A percentile compares a stretch with the other conserved stretches of the same genome.
phyloP scores from a whole-genome alignment of 2,329 filamentous ascomycete species.

The Trichoderma koningii region DNA sequence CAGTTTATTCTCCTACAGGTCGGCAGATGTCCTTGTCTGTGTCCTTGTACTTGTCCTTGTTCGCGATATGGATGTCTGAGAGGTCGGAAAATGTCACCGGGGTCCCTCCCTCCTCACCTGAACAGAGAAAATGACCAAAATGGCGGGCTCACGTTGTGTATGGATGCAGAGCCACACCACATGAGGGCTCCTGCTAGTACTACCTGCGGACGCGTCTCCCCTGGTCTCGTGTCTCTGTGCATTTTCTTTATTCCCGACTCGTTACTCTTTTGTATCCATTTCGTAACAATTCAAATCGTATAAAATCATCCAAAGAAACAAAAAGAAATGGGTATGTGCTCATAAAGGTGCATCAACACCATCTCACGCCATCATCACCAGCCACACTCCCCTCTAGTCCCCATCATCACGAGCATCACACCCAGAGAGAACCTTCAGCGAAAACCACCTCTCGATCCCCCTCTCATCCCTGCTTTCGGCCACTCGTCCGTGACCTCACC shows the following conservation, averaged over 20 bases:
- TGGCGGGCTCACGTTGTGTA: neutral
- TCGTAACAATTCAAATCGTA: too few relatives aligned
- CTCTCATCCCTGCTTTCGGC: neutral
- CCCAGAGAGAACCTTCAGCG: neutral
- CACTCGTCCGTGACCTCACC: constrained; percentile 21
- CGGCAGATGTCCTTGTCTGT: too few relatives aligned
- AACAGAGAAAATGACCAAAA: constrained; percentile 11
- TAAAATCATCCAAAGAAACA: too few relatives aligned
- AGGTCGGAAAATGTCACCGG: constrained; percentile 15
- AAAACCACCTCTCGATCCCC: constrained; percentile 2
- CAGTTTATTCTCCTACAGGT: too few relatives aligned
- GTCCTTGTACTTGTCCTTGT: too few relatives aligned
- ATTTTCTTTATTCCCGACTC: neutral
- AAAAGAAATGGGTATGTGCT: too few relatives aligned
- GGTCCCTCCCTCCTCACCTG: constrained; percentile 17
- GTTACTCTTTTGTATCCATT: too few relatives aligned
- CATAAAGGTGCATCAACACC: too few relatives aligned
- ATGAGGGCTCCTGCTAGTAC: neutral
- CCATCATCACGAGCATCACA: constrained; percentile 16
- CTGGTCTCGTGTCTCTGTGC: neutral
- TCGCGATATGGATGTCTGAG: neutral
- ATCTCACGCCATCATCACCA: constrained; percentile 21
- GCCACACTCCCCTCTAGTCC: constrained; percentile 2
- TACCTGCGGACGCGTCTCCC: neutral
- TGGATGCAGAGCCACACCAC: constrained; percentile 17